These are phyloP conservation scores for Colletotrichum gigasporum DNA, from an alignment of 2,329 filamentous ascomycete genomes.

Conservation along the genomic window DNA sequence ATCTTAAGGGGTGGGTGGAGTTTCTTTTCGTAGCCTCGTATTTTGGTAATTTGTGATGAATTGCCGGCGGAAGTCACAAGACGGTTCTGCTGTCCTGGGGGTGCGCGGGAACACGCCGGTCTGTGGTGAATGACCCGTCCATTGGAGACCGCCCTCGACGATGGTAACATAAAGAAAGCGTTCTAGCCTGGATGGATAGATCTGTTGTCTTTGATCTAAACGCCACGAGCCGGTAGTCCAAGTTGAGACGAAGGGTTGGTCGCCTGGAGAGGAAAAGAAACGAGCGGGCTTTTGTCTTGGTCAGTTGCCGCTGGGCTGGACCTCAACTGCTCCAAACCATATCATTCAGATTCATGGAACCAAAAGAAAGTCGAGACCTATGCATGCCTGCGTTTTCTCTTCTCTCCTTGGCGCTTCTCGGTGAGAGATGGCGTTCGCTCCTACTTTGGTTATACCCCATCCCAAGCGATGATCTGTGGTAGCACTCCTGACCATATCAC, in stretches of 20 bases:
- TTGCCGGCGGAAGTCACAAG: neutral
- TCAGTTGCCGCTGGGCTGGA: neutral
- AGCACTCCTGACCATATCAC: no score
- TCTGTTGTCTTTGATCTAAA: slow-evolving; percentile 13
- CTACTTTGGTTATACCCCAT: neutral
- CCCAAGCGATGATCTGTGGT: no score
- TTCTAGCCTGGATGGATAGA: neutral
- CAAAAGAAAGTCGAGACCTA: neutral
- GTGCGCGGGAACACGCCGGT: no score
- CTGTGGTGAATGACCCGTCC: neutral
- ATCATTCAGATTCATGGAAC: neutral
- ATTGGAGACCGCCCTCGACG: neutral
- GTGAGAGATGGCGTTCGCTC: no score
- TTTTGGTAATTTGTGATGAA: slow-evolving; percentile 22
- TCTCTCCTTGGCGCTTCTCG: slow-evolving; percentile 3
- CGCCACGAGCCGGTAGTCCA: neutral
- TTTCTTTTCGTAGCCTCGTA: neutral
- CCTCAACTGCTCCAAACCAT: neutral
- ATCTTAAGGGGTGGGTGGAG: neutral
- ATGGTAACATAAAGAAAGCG: slow-evolving; percentile 15
- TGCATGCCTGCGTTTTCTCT: slow-evolving; percentile 13
- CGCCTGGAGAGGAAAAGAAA: slow-evolving; percentile 13
- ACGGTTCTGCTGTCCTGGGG: neutral
- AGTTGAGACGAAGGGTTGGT: neutral
- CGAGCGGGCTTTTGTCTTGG: neutral